Evolutionary conservation across 2,329 filamentous ascomycete genomes (phyloP), one percentile per base, ranked within the genome.

Genomic region (Talaromyces atroroseus): DNA sequence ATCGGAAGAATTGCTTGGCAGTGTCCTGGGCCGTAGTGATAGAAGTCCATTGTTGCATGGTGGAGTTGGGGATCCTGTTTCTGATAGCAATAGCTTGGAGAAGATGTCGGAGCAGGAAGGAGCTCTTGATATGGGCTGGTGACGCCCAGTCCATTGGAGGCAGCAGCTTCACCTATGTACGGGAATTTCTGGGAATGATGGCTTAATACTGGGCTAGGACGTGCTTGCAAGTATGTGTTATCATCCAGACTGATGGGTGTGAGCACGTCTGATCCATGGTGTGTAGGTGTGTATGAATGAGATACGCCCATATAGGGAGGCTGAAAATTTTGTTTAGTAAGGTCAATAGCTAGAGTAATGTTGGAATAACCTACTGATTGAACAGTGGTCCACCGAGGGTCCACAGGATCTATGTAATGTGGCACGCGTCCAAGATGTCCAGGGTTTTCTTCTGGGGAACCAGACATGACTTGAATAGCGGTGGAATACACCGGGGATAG

Each of bases 181-280:
- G 65, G 65, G 49, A 69, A 71, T 16, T 73, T 72, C 57, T 68
- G 71, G 16, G 70, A 71, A 38, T 70, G 70, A 49, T 71, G 66
- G 54, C 67, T 71, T 54, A 73, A 59, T 14, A 65, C 67, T 29
- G 73, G 70, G 49, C 70, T 74, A 3, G 68, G 65, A 50, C 64
- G 62, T 16, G 65, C 52, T 52, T 66, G 63, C 23, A 60, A 56
- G 54, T 71, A 70, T 34, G 68, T 65, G 61, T 56, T 69, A 56
- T 73, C 71, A 2, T 70, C 65, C 14, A 75, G 65, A 54, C 72
- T 74, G 61, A 73, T 68, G 32, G 73, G 72, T 3, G 72, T 74
- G 42, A 73, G 61, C 46, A 72, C 64, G 53, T 63, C 59, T 18
- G 60, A 55, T 40, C 68, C 57, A 57, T 64, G 65, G 46, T 67